Evolutionary conservation across 2,329 filamentous ascomycete genomes (phyloP), one percentile per base, ranked within the genome.

Genomic region (Botrytis fabae): DNA sequence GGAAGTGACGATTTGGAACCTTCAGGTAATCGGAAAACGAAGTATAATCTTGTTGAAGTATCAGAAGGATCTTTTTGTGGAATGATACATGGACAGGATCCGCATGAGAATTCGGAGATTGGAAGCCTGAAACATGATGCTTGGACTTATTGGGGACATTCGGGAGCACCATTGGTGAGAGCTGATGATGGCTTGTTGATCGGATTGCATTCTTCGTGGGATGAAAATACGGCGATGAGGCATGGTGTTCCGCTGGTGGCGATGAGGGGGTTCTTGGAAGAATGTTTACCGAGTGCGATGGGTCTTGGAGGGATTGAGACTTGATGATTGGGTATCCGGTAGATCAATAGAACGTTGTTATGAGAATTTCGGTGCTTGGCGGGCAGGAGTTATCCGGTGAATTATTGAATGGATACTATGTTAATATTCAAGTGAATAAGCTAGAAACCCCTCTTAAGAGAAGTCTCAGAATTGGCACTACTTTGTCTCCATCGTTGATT

Each of bases 111-210:
- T 75, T 82, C 81, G 2, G 84, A 86, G 38, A 88, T 88, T 70
- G 86, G 86, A 1, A 83, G 83, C 0, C 75, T 88, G 75, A 85
- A 83, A 82, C 86, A 88, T 77, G 83, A 85, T 76, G 86, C 85
- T 73, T 88, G 86, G 86, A 88, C 86, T 2, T 88, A 88, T 77
- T 88, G 86, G 87, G 86, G 86, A 1, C 86, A 88, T 77, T 86
- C 84, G 35, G 86, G 86, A 4, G 86, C 86, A 8, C 85, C 85
- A 1, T 77, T 88, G 25, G 74, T 87, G n/a, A 78, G 82, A 25
- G 70, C 74, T 44, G 77, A 74, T n/a, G 80, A 79, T 20, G 84
- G 84, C 0, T 76, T 40, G 16, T 76, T 88, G 71, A 79, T 87
- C 0, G 86, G 86, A 2, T 74, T 89, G 74, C 86, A 88, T 81